Evolutionary conservation across 129 eudicot species (phyloP).

Genomic region (Helichrysum umbraculigerum): DNA sequence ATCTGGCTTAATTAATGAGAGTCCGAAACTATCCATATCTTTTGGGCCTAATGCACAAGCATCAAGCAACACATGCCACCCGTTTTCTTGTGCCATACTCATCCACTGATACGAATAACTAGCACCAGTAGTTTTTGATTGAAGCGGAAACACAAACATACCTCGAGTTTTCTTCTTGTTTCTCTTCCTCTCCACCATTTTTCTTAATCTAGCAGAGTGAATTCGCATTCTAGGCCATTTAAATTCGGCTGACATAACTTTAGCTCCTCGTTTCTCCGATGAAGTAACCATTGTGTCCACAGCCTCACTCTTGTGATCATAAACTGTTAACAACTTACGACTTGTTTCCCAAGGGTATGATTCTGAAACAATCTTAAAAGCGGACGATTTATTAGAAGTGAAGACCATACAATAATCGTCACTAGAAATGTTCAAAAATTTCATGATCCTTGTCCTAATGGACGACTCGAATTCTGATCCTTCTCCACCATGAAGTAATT

Average conservation of each 20-base stretch:
- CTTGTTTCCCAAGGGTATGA: slow-evolving; percentile 70
- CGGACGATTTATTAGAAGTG: slow-evolving; percentile 78
- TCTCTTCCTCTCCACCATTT: slow-evolving; percentile 51
- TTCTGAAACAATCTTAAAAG: slow-evolving; percentile 75
- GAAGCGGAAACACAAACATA: slow-evolving; percentile 76
- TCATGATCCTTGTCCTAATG: slow-evolving; percentile 64
- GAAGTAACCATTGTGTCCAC: slow-evolving; percentile 48
- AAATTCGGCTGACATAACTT: slow-evolving; percentile 65
- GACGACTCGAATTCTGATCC: slow-evolving; percentile 62
- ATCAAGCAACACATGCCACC: slow-evolving; percentile 93
- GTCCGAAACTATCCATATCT: slow-evolving; percentile 87
- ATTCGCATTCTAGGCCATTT: slow-evolving; percentile 77
- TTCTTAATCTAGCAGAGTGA: slow-evolving; percentile 51
- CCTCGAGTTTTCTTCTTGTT: slow-evolving; percentile 54
- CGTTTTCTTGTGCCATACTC: slow-evolving; percentile 76
- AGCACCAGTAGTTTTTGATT: slow-evolving; percentile 72
- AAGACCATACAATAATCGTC: slow-evolving; percentile 65
- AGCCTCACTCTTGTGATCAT: slow-evolving; percentile 80
- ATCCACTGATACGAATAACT: slow-evolving; percentile 93
- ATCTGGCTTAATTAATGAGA: slow-evolving; percentile 76
- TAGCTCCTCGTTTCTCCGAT: slow-evolving; percentile 74
- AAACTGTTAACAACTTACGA: slow-evolving; percentile 69
- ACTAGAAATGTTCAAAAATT: slow-evolving; percentile 55
- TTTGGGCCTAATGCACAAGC: slow-evolving; percentile 90
- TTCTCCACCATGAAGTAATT: slow-evolving; percentile 60